Evolutionary conservation across 148 eudicot species (phyloP).

Genomic region (Chenopodium album): DNA sequence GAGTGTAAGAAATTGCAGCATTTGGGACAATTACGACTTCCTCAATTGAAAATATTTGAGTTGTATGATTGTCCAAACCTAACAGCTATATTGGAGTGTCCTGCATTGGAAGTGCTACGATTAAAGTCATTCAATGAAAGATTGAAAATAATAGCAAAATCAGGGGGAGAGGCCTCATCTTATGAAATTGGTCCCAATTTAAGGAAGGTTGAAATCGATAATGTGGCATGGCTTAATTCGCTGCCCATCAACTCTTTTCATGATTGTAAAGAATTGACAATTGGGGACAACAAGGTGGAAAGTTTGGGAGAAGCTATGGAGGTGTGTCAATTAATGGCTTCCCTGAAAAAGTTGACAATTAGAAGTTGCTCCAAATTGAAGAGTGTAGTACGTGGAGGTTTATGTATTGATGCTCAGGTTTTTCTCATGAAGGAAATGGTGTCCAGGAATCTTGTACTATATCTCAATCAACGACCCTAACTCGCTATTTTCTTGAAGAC

Average conservation of each 20-base stretch:
- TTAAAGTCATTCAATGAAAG: too few species aligned
- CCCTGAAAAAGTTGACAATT: neutral
- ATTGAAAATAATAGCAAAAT: too few species aligned
- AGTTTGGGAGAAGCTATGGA: conserved; percentile 1
- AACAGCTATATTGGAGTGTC: neutral
- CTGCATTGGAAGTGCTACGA: too few species aligned
- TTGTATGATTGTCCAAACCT: neutral
- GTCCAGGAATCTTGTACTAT: too few species aligned
- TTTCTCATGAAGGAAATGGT: too few species aligned
- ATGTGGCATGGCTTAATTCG: too few species aligned
- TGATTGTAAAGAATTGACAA: too few species aligned
- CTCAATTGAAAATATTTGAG: neutral
- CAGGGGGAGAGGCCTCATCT: neutral
- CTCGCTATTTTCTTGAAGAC: too few species aligned
- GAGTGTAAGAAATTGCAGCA: too few species aligned
- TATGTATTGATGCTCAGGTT: too few species aligned
- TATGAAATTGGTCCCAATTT: neutral
- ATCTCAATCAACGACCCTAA: too few species aligned
- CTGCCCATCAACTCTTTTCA: too few species aligned
- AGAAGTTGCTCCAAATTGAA: neutral
- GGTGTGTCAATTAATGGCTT: neutral
- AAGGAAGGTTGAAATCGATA: neutral
- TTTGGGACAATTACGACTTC: neutral
- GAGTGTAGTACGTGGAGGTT: conserved; percentile 12
- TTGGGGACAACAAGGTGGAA: neutral